These are phyloP conservation scores for Crithidia brevicula DNA, from an alignment of 208 protist species.

Conservation along the genomic window DNA sequence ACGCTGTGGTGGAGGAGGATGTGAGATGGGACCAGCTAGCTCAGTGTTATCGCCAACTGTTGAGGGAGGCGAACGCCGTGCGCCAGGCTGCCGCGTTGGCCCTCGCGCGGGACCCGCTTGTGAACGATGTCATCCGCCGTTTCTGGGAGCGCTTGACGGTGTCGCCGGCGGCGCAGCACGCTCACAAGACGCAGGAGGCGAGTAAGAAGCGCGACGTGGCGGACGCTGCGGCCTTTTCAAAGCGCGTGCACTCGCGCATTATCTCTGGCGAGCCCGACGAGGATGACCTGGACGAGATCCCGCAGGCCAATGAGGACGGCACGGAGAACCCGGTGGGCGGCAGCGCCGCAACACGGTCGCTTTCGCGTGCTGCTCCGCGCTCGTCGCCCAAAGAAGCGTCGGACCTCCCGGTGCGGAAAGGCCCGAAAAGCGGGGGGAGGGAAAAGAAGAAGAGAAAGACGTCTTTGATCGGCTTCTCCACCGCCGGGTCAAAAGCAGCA, in stretches of 20 bases:
- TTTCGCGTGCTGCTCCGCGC: neutral
- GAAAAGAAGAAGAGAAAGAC: conserved; percentile 31
- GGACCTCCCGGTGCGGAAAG: neutral
- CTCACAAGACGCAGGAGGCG: conserved; percentile 31
- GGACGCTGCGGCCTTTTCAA: conserved; percentile 19
- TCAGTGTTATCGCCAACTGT: conserved; percentile 63
- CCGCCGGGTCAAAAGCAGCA: neutral
- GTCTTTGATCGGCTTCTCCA: neutral
- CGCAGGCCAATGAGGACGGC: neutral
- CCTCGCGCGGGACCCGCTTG: conserved; percentile 45
- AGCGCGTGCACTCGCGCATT: conserved; percentile 1
- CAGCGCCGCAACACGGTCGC: neutral
- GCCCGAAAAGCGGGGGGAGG: neutral
- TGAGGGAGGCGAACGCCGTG: conserved; percentile 39
- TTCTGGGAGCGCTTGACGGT: conserved; percentile 87
- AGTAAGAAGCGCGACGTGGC: conserved; percentile 20
- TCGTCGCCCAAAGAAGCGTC: neutral
- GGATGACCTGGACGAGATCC: conserved; percentile 35
- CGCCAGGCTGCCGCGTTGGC: conserved; percentile 25
- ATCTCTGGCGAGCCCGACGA: conserved; percentile 16
- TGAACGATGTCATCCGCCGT: conserved; percentile 81
- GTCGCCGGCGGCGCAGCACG: conserved; percentile 48
- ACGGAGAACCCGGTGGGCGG: neutral
- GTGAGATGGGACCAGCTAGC: conserved; percentile 67
- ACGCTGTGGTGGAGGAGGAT: conserved; percentile 56